Evolutionary conservation across 2,329 filamentous ascomycete genomes (phyloP), one percentile per base, ranked within the genome.

Genomic region (Cercospora sesami): DNA sequence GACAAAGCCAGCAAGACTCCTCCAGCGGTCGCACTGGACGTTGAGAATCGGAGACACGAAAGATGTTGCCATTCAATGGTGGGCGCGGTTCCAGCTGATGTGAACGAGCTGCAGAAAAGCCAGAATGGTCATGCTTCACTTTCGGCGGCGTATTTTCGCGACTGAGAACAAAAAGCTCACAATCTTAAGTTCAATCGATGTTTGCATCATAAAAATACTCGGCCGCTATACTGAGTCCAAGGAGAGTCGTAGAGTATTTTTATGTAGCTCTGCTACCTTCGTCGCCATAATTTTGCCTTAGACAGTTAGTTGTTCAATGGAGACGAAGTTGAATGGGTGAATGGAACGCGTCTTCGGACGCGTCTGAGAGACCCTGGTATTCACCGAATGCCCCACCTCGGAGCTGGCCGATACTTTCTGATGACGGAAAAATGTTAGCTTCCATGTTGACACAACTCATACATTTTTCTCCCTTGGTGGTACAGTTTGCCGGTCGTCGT

Each of bases 331-430:
- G 21, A 53, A 9, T 53, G 21, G 30, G 55, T 33, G 28, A 59
- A 36, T 18, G 4, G 55, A 62, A 51, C 23, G 60, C 60, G 60
- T 62, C 21, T 18, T 7, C 12, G 10, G 23, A 31, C 60, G 60
- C 60, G 39, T 60, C 31, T 39, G 10, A 16, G 31, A 60, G 55
- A 59, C 55, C 55, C 55, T 59, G n/a, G 55, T 10, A 36, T 23
- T 31, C 55, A 16, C 42, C 42, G 12, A 39, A 21, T 36, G 55
- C 55, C 55, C 55, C 55, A 62, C 60, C 59, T 48, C 39, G 59
- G 39, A 45, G 39, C 12, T 26, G 31, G 60, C 36, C 36, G 23
- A 62, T 18, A 48, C 60, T 28, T 62, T 59, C 45, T 28, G 16
- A 9, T 7, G 26, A 42, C 6, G 9, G 60, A 28, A 62, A 61